Percentiles rank a stretch among this genome's conserved stretches.
These are phyloP conservation scores for Colletotrichum viniferum DNA, from an alignment of 2,329 filamentous ascomycete species.

Conservation along the genomic window DNA sequence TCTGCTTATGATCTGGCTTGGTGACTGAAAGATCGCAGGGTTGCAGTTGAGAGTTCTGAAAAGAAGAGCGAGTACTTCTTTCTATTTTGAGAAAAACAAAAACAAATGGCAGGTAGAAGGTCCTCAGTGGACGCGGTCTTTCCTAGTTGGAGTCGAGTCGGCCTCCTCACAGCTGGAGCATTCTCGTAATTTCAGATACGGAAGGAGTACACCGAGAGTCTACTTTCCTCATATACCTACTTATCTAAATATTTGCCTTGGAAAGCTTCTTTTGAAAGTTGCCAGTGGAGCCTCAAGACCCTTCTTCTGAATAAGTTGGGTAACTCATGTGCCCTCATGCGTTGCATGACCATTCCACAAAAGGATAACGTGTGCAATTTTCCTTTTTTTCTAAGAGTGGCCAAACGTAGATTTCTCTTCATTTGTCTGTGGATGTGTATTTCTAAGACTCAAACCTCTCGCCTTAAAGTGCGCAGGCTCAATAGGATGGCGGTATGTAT, in stretches of 20 bases:
- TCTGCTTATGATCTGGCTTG: no score
- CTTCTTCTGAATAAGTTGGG: background rate
- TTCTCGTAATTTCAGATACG: background rate
- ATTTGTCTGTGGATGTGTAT: no score
- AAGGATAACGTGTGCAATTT: no score
- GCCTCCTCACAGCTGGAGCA: background rate
- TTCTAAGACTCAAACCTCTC: no score
- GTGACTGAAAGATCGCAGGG: background rate
- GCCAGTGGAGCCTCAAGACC: background rate
- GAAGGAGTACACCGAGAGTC: background rate
- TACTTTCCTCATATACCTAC: background rate
- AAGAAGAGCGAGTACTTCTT: background rate
- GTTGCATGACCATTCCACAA: no score
- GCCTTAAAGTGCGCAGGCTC: no score
- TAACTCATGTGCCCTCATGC: background rate
- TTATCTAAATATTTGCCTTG: background rate
- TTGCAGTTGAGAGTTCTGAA: background rate
- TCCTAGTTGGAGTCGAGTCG: background rate
- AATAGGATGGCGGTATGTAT: no score
- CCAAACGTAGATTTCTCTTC: no score
- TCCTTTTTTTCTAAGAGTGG: no score
- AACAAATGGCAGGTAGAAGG: background rate
- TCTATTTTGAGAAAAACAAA: no score
- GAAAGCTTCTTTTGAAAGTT: background rate
- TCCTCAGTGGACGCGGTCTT: background rate